These are phyloP conservation scores for Dryas octopetala DNA, from an alignment of 306 rosid genomes.

Conservation along the genomic window DNA sequence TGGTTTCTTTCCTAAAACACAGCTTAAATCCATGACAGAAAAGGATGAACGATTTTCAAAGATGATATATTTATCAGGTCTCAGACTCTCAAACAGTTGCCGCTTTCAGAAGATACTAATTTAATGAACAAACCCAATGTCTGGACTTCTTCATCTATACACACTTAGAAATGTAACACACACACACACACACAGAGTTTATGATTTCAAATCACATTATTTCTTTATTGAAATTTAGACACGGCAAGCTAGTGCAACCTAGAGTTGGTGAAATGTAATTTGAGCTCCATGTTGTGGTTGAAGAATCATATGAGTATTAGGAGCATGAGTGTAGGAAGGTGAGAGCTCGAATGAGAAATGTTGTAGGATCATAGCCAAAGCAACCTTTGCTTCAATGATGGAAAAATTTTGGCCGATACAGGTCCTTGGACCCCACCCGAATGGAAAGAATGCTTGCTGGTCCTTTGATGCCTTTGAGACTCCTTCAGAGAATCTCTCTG, in stretches of 20 bases:
- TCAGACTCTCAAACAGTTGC: not conserved
- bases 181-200: not conserved
- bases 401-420: slow-evolving; percentile 53
- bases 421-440: slow-evolving; percentile 58
- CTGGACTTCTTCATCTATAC: not conserved
- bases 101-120: not conserved
- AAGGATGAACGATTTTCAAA: no score
- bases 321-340: slow-evolving; percentile 51
- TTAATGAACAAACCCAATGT: not conserved
- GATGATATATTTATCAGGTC: no score
- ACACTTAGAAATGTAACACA: not conserved
- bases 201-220: slow-evolving; percentile 17
- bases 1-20: no score
- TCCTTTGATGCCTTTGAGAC: slow-evolving; percentile 37
- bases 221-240: not conserved
- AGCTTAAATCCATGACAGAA: no score
- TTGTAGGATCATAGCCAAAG: slow-evolving; percentile 42
- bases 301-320: slow-evolving; percentile 44
- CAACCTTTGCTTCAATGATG: slow-evolving; percentile 45
- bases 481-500: slow-evolving; percentile 52
- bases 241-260: slow-evolving; percentile 5
- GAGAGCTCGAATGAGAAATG: slow-evolving; percentile 46
- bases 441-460: slow-evolving; percentile 46
- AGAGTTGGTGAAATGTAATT: slow-evolving; percentile 30
- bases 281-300: slow-evolving; percentile 62